Evolutionary conservation across 1,284 basidiomycete species (phyloP).

Genomic region (Phellinidium pouzarii): DNA sequence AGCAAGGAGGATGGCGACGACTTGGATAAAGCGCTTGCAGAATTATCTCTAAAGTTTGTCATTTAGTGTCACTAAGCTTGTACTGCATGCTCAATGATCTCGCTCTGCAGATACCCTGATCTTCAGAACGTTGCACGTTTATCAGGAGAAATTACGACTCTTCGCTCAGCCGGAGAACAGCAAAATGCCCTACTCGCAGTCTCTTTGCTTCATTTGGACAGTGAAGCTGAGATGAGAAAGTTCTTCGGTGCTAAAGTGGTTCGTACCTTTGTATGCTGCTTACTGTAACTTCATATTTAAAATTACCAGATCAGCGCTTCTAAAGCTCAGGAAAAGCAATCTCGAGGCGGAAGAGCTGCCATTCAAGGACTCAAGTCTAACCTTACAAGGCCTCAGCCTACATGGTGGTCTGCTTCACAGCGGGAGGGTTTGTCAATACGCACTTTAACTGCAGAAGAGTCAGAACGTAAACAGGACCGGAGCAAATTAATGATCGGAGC

Average conservation of each 20-base stretch:
- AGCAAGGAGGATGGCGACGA: conserved; percentile 68
- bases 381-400: conserved; percentile 53
- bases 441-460: conserved; percentile 49
- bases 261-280: conserved; percentile 30
- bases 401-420: conserved; percentile 56
- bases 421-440: conserved; percentile 68
- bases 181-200: conserved; percentile 64
- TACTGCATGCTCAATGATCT: background rate
- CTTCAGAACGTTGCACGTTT: conserved; percentile 34
- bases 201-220: conserved; percentile 73
- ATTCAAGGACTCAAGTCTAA: conserved; percentile 40
- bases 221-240: conserved; percentile 81
- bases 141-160: conserved; percentile 23
- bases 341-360: conserved; percentile 23
- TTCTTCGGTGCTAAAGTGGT: conserved; percentile 92
- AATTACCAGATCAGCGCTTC: conserved; percentile 26
- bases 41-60: conserved; percentile 71
- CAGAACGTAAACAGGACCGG: conserved; percentile 35
- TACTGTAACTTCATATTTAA: conserved; percentile 19
- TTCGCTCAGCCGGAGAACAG: conserved; percentile 25
- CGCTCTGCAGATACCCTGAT: conserved; percentile 43
- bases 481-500: conserved; percentile 35
- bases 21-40: conserved; percentile 75
- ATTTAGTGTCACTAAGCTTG: background rate
- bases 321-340: conserved; percentile 27